Percentiles rank a stretch among this genome's conserved stretches.
Evolutionary conservation across 768 basidiomycete species (phyloP).

Genomic region (Tylopilus rubrobrunneus): DNA sequence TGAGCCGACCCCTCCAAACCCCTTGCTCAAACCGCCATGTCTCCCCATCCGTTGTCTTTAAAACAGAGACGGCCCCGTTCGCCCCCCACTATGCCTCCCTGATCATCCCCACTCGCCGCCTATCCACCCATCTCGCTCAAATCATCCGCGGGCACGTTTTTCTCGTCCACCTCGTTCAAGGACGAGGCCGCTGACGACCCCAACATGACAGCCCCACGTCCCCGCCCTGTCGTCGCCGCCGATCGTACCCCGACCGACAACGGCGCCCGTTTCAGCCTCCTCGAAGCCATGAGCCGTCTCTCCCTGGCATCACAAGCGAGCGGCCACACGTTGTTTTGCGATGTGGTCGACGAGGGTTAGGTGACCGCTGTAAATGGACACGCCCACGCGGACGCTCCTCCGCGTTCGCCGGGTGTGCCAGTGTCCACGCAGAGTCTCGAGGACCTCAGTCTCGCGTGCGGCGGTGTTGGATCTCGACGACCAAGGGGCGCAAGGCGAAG

Average conservation of each 20-base stretch:
- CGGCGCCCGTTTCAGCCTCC: constrained; percentile 20
- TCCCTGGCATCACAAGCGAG: constrained; percentile 1
- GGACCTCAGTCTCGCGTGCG: background rate
- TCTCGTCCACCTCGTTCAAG: no score
- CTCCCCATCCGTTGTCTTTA: no score
- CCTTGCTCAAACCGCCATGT: no score
- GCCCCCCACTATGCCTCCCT: no score
- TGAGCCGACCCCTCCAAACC: no score
- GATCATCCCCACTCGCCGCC: no score
- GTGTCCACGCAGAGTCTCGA: constrained; percentile 23
- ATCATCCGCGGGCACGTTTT: no score
- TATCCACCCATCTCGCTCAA: no score
- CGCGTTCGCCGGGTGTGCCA: background rate
- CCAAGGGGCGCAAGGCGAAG: background rate
- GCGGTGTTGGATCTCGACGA: background rate
- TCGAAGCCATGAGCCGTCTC: constrained; percentile 24
- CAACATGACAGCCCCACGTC: no score
- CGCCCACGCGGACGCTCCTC: background rate
- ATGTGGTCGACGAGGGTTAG: constrained; percentile 5
- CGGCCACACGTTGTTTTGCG: constrained; percentile 27
- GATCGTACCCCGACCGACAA: background rate
- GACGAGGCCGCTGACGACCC: no score
- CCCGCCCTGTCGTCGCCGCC: no score
- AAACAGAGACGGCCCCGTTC: no score
- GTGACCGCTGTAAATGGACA: background rate